These are phyloP conservation scores for Phoma sp. DNA, from an alignment of 2,329 filamentous ascomycete genomes.

Conservation along the genomic window DNA sequence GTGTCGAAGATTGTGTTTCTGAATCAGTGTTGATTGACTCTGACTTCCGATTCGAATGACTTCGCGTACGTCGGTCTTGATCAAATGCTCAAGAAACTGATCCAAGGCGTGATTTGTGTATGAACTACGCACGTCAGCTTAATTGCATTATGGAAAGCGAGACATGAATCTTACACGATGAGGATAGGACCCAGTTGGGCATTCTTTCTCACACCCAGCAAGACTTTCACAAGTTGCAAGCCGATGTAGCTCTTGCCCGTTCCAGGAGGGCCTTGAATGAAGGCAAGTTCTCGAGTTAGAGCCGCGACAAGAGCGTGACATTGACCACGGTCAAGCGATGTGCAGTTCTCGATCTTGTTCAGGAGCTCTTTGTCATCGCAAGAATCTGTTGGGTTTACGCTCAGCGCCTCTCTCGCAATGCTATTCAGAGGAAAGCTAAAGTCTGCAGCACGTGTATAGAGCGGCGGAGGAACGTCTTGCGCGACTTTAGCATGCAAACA, in stretches of 20 bases:
- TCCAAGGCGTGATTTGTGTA: conserved; percentile 63
- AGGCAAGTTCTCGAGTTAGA: conserved; percentile 59
- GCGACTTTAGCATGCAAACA: background rate
- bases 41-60: conserved; percentile 68
- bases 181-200: conserved; percentile 55
- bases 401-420: conserved; percentile 18
- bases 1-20: conserved; percentile 57
- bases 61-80: conserved; percentile 54
- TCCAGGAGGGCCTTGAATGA: conserved; percentile 74
- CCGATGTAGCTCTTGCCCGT: conserved; percentile 72
- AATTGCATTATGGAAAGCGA: background rate
- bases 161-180: conserved; percentile 29
- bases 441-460: conserved; percentile 27
- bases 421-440: conserved; percentile 30
- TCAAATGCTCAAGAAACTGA: conserved; percentile 65
- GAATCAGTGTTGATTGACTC: conserved; percentile 61
- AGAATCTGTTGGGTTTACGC: conserved; percentile 18
- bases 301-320: conserved; percentile 60
- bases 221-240: conserved; percentile 62
- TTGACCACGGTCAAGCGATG: conserved; percentile 58
- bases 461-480: conserved; percentile 32
- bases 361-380: conserved; percentile 24
- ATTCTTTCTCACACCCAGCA: conserved; percentile 53
- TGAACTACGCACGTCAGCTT: background rate
- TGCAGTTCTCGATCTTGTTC: conserved; percentile 16